Evolutionary conservation across 768 basidiomycete genomes (phyloP).

Genomic region (Lenzites betulinus): DNA sequence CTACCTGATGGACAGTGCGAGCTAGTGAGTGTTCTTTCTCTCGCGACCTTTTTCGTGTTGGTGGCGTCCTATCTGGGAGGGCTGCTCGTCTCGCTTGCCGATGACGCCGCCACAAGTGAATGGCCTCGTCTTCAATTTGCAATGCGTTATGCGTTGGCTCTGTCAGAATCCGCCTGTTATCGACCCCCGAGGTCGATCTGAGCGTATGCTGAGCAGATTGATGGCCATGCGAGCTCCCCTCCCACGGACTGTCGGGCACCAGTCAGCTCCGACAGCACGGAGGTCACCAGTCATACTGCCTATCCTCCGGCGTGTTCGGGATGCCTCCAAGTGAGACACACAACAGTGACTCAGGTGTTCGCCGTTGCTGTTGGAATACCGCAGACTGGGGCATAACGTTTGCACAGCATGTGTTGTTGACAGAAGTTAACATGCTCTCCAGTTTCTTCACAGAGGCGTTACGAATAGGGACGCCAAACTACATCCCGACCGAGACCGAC

Average conservation of each 20-base stretch:
- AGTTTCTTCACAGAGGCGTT: slow-evolving; percentile 87
- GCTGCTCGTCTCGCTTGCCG: too few relatives aligned
- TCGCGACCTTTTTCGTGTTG: neutral
- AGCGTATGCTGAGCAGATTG: neutral
- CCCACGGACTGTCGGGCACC: slow-evolving; percentile 1
- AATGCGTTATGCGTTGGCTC: too few relatives aligned
- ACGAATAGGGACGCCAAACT: slow-evolving; percentile 82
- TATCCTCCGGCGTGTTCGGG: neutral
- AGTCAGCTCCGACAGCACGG: neutral
- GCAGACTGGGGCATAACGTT: too few relatives aligned
- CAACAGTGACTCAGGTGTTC: too few relatives aligned
- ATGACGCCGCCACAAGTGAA: too few relatives aligned
- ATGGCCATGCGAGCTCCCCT: neutral
- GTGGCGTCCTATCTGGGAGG: too few relatives aligned
- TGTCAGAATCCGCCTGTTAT: neutral
- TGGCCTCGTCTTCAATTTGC: too few relatives aligned
- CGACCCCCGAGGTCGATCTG: neutral
- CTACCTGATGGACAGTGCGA: slow-evolving; percentile 94
- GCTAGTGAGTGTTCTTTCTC: slow-evolving; percentile 62
- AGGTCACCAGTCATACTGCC: neutral
- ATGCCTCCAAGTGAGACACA: too few relatives aligned
- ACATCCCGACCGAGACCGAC: slow-evolving; percentile 84
- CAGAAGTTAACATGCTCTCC: neutral
- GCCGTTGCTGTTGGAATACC: too few relatives aligned
- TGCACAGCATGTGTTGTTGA: neutral